phyloP scores from a whole-genome alignment of 1,139 yeast genomes.

The Ashbya aceris region DNA sequence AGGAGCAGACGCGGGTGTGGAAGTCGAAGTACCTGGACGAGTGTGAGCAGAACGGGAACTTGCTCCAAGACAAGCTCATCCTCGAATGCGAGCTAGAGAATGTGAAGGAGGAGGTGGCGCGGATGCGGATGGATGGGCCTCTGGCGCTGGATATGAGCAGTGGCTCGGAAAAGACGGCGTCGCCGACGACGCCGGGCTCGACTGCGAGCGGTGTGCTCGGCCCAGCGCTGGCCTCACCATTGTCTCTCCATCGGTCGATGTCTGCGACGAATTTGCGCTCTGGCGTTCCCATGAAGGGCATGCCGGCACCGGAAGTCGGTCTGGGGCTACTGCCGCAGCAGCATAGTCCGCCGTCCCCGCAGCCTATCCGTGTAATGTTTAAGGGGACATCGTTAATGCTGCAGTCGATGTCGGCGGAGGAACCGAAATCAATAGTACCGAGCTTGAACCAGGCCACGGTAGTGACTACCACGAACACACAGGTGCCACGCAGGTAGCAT shows the following conservation, averaged over 20 bases:
- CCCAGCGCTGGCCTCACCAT: background rate
- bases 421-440: conserved; percentile 5
- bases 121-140: conserved; percentile 3
- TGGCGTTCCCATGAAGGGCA: background rate
- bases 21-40: conserved; percentile 12
- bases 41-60: conserved; percentile 17
- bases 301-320: background rate
- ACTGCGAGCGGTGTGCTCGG: background rate
- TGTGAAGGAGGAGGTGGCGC: conserved; percentile 8
- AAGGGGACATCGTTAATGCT: conserved; percentile 7
- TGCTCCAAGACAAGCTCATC: conserved; percentile 16
- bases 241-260: background rate
- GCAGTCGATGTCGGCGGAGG: conserved; percentile 2
- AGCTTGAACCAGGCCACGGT: conserved; percentile 9
- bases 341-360: background rate
- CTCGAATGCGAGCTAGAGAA: conserved; percentile 15
- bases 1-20: conserved; percentile 20
- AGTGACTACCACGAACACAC: conserved; percentile 5
- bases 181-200: background rate
- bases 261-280: background rate
- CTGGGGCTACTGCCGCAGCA: background rate
- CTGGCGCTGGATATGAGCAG: conserved; percentile 4
- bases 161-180: background rate
- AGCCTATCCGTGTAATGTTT: conserved; percentile 6
- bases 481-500: background rate